phyloP scores from a whole-genome alignment of 441 rosid species.

The Theobroma grandiflorum region DNA sequence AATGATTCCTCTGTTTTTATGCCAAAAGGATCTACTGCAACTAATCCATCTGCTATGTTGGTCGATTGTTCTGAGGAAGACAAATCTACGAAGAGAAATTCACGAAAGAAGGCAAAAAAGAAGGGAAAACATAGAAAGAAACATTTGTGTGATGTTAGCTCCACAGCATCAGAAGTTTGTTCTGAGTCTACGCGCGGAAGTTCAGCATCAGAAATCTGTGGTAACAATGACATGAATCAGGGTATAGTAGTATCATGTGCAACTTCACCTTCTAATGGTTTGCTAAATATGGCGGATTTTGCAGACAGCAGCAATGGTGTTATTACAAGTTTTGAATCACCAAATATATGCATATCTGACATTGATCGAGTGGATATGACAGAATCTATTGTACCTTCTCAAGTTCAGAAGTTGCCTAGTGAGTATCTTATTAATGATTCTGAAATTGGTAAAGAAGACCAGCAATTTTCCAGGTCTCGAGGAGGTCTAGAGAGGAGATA shows the following conservation, averaged over 20 bases:
- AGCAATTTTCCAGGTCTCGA: slow-evolving; percentile 19
- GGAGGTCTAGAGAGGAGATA: slow-evolving; percentile 24
- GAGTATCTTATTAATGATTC: slow-evolving; percentile 19
- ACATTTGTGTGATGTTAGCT: slow-evolving; percentile 30
- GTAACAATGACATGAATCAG: slow-evolving; percentile 28
- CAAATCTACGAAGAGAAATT: slow-evolving; percentile 36
- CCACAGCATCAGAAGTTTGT: slow-evolving; percentile 35
- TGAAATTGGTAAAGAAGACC: slow-evolving; percentile 27
- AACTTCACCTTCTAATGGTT: slow-evolving; percentile 32
- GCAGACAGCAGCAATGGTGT: slow-evolving; percentile 25
- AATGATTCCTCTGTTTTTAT: slow-evolving; percentile 31
- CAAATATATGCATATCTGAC: slow-evolving; percentile 27
- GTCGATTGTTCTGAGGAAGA: slow-evolving; percentile 29
- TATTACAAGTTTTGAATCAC: slow-evolving; percentile 27
- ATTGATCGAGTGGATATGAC: slow-evolving; percentile 27
- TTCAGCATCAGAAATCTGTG: slow-evolving; percentile 34
- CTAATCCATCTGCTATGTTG: slow-evolving; percentile 30
- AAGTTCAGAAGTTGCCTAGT: slow-evolving; percentile 16
- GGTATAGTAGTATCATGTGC: slow-evolving; percentile 30
- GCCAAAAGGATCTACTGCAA: slow-evolving; percentile 32
- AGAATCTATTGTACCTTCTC: slow-evolving; percentile 22
- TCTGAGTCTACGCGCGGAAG: slow-evolving; percentile 29
- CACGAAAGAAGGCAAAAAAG: slow-evolving; percentile 46
- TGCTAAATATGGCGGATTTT: slow-evolving; percentile 27
- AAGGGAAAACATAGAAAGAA: slow-evolving; percentile 50